Conservation (phyloP, 2,329 filamentous ascomycete genomes). For the Hawksworthiomyces lignivorus region DNA sequence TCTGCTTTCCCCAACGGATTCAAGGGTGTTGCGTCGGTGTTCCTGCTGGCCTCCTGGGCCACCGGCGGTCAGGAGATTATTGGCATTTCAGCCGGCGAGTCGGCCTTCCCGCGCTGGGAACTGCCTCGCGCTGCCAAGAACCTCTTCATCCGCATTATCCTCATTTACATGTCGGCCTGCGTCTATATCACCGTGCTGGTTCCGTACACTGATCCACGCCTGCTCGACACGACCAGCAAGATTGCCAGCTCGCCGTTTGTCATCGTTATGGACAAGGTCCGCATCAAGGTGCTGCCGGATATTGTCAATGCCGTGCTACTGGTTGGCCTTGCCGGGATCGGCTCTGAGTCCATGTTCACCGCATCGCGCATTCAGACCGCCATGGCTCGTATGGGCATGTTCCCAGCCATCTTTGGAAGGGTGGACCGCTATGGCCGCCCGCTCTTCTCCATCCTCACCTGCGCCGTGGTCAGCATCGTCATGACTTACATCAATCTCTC, state of each 20-base stretch:
- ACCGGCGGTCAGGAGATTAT: constrained; percentile 55
- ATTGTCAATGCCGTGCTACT: constrained; percentile 48
- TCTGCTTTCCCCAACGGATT: constrained; percentile 53
- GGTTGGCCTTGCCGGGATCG: constrained; percentile 15
- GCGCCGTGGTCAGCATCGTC: constrained; percentile 7
- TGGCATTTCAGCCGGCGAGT: constrained; percentile 42
- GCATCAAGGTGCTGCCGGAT: constrained; percentile 45
- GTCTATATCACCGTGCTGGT: constrained; percentile 12
- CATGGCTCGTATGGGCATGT: constrained; percentile 14
- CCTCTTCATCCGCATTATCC: constrained; percentile 13
- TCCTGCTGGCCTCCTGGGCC: constrained; percentile 69
- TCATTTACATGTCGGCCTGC: constrained; percentile 14
- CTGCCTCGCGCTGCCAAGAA: constrained; percentile 13
- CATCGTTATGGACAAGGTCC: constrained; percentile 26
- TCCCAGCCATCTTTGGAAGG: constrained; percentile 10
- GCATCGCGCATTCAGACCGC: constrained; percentile 12
- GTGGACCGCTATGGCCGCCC: constrained; percentile 11
- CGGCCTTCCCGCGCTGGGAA: constrained; percentile 14
- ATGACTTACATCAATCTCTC: constrained; percentile 15
- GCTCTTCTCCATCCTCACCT: constrained; percentile 7
- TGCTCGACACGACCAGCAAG: constrained; percentile 10
- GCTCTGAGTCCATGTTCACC: constrained; percentile 12
- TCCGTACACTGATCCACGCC: constrained; percentile 9
- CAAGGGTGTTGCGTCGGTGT: constrained; percentile 66
- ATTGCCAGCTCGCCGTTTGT: constrained; percentile 32